Evolutionary conservation across 768 basidiomycete genomes (phyloP), one percentile per base, ranked within the genome.

Genomic region (Chalciporus chontae): DNA sequence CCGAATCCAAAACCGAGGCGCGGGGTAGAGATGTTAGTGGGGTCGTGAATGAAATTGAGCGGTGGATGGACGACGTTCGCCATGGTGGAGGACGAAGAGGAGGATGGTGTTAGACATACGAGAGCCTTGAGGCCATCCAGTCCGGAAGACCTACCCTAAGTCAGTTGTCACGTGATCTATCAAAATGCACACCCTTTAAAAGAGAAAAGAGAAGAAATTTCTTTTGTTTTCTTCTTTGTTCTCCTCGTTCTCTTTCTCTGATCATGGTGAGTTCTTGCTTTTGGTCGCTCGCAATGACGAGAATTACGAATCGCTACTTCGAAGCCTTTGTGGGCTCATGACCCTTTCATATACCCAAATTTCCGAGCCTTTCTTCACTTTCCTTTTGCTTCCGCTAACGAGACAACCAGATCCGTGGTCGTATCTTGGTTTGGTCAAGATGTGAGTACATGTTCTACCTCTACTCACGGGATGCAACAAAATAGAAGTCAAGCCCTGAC

Each of bases 401-500:
- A 26, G 8, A 26, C 37, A 15, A 29, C 23, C 41, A 50, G 52
- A 11, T 46, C 19, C 9, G 8, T 18, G 7, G 24, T 13, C 23
- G 8, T 13, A 26, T 31, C 4, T 0, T 11, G 3, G 8, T 11
- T 31, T 26, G 34, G 3, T 21, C 11, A 15, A 15, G 4, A 39
- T 40, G 77, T 79, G 68, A 77, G 77, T 68, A 18, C 8, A 4
- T 43, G 39, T 58, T 36, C 54, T n/a, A n/a, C 54, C 6, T 10
- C 49, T 48, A 58, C 15, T n/a, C 52, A 58, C 70, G 61, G 81
- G 88, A 85, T 88, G 60, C 75, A 81, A 77, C 65, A 81, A 75
- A 74, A 81, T 79, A 90, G 87, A 86, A 89, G 88, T 90, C 88
- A 90, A 91, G 88, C 87, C 73, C 88, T 84, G 82, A 90, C 68